Evolutionary conservation across 2,329 filamentous ascomycete genomes (phyloP).

Genomic region (Cladophialophora exuberans): DNA sequence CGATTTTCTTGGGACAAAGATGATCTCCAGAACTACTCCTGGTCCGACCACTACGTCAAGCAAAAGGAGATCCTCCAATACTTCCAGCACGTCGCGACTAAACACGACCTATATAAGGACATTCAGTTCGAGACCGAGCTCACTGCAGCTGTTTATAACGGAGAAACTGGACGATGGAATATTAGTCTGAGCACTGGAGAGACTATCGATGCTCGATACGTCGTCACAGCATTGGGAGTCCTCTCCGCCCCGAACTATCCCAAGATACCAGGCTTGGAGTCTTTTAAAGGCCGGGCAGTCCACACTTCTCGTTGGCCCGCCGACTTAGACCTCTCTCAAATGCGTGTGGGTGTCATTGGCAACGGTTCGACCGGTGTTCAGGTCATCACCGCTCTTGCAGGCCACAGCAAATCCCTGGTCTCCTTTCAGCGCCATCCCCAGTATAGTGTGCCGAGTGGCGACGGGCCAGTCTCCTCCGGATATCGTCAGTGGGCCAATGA

Average conservation of each 20-base stretch:
- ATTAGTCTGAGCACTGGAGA: conserved; percentile 17
- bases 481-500: too few relatives aligned
- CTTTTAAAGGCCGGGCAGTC: conserved; percentile 33
- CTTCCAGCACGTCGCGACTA: conserved; percentile 44
- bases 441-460: conserved; percentile 15
- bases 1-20: conserved; percentile 54
- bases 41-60: conserved; percentile 46
- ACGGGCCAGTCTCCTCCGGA: conserved; percentile 9
- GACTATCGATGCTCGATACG: conserved; percentile 21
- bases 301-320: conserved; percentile 37
- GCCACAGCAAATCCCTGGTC: too few relatives aligned
- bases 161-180: conserved; percentile 21
- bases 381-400: conserved; percentile 64
- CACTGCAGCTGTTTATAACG: conserved; percentile 21
- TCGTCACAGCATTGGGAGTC: conserved; percentile 25
- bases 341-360: conserved; percentile 48
- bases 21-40: conserved; percentile 45
- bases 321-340: conserved; percentile 34
- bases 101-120: conserved; percentile 43
- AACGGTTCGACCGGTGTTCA: conserved; percentile 61
- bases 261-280: conserved; percentile 32
- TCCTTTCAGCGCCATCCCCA: conserved; percentile 42
- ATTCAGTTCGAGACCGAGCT: conserved; percentile 37
- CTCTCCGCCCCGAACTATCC: conserved; percentile 32
- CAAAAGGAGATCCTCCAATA: conserved; percentile 45